Evolutionary conservation across 2,329 filamentous ascomycete species (phyloP).

Genomic region (Xylariaceae sp.): DNA sequence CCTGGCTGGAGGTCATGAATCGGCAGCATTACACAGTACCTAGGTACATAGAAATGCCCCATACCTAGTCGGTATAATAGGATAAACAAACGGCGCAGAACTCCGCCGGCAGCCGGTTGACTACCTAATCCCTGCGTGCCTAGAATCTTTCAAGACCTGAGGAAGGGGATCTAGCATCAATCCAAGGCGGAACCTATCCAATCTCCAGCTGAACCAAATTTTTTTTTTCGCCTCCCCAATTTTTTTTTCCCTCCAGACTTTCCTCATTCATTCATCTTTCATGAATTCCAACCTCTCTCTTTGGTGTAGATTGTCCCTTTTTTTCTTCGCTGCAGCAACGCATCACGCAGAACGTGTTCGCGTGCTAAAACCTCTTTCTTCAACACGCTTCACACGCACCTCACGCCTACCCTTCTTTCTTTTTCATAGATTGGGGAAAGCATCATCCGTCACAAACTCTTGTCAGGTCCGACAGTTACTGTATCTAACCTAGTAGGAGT

Average conservation of each 20-base stretch:
- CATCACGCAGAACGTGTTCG: conserved; percentile 3
- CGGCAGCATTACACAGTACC: neutral
- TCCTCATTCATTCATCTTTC: neutral
- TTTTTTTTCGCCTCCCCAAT: conserved; percentile 13
- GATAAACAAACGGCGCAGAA: neutral
- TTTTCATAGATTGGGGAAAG: neutral
- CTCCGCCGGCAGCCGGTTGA: neutral
- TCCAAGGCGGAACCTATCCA: conserved; percentile 2
- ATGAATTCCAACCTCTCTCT: neutral
- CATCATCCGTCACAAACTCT: no score
- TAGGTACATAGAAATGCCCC: no score
- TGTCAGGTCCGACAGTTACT: no score
- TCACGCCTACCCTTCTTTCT: neutral
- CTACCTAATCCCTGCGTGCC: neutral
- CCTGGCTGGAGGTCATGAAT: no score
- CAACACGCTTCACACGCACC: neutral
- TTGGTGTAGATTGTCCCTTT: neutral
- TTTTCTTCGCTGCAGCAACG: neutral
- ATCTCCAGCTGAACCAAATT: conserved; percentile 6
- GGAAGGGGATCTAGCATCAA: neutral
- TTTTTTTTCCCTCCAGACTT: conserved; percentile 7
- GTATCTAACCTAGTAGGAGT: no score
- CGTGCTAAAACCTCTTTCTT: no score
- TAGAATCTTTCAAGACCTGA: neutral
- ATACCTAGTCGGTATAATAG: neutral